phyloP scores from a whole-genome alignment of 2,329 filamentous ascomycete genomes.

The Botryotinia globosa region DNA sequence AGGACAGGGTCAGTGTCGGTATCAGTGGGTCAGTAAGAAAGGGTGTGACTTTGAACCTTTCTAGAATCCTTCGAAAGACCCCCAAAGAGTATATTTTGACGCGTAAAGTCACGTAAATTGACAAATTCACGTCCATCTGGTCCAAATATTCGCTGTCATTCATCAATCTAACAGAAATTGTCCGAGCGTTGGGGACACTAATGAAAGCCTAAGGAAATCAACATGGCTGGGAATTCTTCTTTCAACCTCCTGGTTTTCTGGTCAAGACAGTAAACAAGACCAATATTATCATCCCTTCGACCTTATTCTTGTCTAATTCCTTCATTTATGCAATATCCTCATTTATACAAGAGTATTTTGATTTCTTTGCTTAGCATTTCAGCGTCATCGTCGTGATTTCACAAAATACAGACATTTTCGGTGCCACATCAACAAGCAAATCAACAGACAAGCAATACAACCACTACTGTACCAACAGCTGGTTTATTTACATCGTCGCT shows the following conservation, averaged over 20 bases:
- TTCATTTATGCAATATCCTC: slow-evolving; percentile 14
- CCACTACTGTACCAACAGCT: slow-evolving; percentile 1
- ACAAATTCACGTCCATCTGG: not conserved
- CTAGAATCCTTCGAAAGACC: slow-evolving; percentile 1
- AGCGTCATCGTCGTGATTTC: not conserved
- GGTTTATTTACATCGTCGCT: not conserved
- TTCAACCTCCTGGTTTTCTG: slow-evolving; percentile 15
- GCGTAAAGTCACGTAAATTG: slow-evolving; percentile 12
- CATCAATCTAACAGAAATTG: not conserved
- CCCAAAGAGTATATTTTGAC: not conserved
- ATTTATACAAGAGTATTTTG: slow-evolving; percentile 16
- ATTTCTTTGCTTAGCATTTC: slow-evolving; percentile 10
- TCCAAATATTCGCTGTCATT: not conserved
- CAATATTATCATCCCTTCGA: slow-evolving; percentile 11
- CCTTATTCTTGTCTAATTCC: slow-evolving; percentile 13
- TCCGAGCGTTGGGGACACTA: slow-evolving; percentile 12
- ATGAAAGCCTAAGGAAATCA: slow-evolving; percentile 14
- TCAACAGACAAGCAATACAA: not conserved
- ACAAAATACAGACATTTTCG: slow-evolving; percentile 2
- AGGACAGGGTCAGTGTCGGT: not conserved
- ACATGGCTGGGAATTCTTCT: slow-evolving; percentile 19
- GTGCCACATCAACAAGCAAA: slow-evolving; percentile 1
- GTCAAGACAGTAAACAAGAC: slow-evolving; percentile 15
- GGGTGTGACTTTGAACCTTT: not conserved
- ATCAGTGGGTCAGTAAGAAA: not conserved